Base-by-base conservation (phyloP, 129 eudicot genomes). In the Escallonia herrerae region DNA sequence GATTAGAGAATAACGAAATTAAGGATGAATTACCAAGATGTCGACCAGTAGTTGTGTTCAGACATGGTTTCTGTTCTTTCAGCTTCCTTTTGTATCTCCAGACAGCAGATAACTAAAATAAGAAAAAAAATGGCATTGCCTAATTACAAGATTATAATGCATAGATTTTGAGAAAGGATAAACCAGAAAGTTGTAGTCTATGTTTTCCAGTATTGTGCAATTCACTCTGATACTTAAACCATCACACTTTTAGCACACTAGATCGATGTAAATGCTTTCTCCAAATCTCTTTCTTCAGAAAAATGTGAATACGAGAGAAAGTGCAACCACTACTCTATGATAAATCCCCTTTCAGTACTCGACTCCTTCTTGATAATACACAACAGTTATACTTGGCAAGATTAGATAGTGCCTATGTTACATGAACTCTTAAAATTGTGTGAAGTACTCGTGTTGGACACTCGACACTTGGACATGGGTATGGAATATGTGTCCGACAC, bases 31-130 rank as follows among this genome's bases (percentile, higher is more conserved):
- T 82, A 90, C 97, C 93, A 40, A 11, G 64, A 44, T 44, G 57
- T 62, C 47, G 79, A 51, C 77, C 74, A 65, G 79, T 8, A 69
- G 74, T 62, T 64, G 64, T 60, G 66, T 58, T 75, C 56, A 38
- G 55, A 61, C 97, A 90, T 45, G 77, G 79, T 63, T 76, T 78
- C 74, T 77, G 85, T 71, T 86, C 91, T 81, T 82, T 84, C 59
- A 71, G 33, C 78, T 76, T 87, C 72, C 84, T 79, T 75, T 77
- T 84, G 72, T 73, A 82, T 78, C 79, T 87, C 97, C 97, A 90
- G 15, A 90, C 76, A 57, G 67, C 74, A 11, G 88, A 80, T 70
- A 90, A 76, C 97, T 90, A 67, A 76, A 80, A 43, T 38, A 72
- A 15, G 67, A 51, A n/a, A 5, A 53, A 42, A 7, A 8, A n/a